Conservation (phyloP, 169 alveolate genomes). For the Ichthyophthirius multifiliis region DNA sequence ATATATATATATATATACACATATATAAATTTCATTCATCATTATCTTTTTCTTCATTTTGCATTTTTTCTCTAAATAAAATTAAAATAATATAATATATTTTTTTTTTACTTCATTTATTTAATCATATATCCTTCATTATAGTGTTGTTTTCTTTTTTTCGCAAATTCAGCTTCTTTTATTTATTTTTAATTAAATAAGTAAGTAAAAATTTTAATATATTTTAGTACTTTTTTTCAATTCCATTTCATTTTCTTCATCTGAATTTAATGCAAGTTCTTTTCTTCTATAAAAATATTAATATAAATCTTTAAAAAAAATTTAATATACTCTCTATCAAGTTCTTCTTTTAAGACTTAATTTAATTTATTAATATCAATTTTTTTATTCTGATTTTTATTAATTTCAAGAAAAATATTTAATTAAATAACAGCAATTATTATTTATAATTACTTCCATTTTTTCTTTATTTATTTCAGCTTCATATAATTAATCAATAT, state of each 20-base stretch:
- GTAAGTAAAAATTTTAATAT: not conserved
- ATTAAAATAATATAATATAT: too few relatives aligned
- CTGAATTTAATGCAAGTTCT: not conserved
- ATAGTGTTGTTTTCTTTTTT: not conserved
- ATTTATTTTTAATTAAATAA: not conserved
- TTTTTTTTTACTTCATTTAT: too few relatives aligned
- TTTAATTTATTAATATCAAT: not conserved
- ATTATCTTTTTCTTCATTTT: too few relatives aligned
- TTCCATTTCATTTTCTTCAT: constrained; percentile 5
- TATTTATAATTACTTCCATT: not conserved
- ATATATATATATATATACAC: too few relatives aligned
- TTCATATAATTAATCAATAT: not conserved
- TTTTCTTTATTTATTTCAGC: not conserved
- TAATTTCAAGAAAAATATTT: not conserved
- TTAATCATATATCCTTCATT: too few relatives aligned
- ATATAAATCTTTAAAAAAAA: not conserved
- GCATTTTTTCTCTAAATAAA: too few relatives aligned
- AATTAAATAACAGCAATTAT: not conserved
- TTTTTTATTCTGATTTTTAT: not conserved
- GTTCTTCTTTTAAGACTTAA: not conserved
- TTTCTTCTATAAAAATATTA: not conserved
- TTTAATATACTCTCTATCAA: not conserved
- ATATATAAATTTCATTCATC: too few relatives aligned
- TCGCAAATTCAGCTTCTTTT: not conserved
- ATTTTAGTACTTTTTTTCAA: not conserved